Conservation (phyloP, 1,284 basidiomycete species). For the Dichomitus squalens region DNA sequence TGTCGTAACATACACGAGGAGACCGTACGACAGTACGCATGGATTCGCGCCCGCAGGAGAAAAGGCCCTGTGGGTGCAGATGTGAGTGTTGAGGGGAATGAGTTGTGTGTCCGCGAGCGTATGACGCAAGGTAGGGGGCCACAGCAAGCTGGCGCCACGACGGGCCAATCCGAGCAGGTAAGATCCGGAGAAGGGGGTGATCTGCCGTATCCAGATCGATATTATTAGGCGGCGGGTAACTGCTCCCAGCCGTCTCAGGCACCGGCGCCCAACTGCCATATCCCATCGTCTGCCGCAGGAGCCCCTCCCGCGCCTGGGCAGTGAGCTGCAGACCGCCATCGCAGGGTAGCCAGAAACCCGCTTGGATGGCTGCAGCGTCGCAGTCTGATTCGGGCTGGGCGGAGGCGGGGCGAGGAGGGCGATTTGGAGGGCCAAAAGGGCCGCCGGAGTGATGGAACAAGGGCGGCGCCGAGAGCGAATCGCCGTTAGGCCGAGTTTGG, state of each 20-base stretch:
- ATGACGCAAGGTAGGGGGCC: constrained; percentile 9
- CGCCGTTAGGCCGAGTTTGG: constrained; percentile 31
- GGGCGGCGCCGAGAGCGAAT: constrained; percentile 32
- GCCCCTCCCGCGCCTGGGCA: constrained; percentile 2
- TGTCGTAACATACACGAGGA: constrained; percentile 16
- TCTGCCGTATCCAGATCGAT: constrained; percentile 27
- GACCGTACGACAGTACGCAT: constrained; percentile 4
- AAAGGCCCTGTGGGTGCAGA: no score
- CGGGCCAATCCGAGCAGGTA: constrained; percentile 12
- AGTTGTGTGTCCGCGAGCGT: background rate
- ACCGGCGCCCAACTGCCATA: constrained; percentile 26
- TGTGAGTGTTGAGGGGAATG: background rate
- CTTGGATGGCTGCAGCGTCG: background rate
- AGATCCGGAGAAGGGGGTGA: constrained; percentile 26
- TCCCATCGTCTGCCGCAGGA: constrained; percentile 5
- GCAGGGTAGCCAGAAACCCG: background rate
- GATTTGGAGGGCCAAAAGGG: background rate
- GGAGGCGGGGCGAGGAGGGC: background rate
- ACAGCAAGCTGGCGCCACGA: background rate
- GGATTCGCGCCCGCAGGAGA: no score
- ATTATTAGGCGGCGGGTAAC: constrained; percentile 22
- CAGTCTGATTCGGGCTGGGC: background rate
- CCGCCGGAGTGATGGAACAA: constrained; percentile 20
- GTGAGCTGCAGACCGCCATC: constrained; percentile 2
- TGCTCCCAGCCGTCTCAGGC: constrained; percentile 17